Evolutionary conservation across 2,329 filamentous ascomycete genomes (phyloP).

Genomic region (Diaporthe sp.): DNA sequence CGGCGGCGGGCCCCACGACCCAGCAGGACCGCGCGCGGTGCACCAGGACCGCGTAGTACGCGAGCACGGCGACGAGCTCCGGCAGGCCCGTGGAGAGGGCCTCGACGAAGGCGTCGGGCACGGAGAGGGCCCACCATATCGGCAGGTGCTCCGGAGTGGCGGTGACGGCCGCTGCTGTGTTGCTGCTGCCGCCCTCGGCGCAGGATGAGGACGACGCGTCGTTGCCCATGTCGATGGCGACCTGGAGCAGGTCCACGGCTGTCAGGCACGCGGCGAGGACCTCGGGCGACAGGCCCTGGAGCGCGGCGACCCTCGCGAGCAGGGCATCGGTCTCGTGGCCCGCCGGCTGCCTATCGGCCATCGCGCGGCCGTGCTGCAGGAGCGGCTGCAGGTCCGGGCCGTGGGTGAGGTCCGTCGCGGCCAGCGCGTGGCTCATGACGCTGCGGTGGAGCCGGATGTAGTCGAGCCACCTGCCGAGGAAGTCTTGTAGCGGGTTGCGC

Average conservation of each 20-base stretch:
- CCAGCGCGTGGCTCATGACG: conserved; percentile 52
- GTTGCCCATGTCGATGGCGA: conserved; percentile 3
- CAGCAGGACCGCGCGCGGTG: conserved; percentile 11
- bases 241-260: conserved; percentile 21
- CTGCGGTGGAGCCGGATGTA: conserved; percentile 58
- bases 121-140: conserved; percentile 22
- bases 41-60: conserved; percentile 27
- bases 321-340: conserved; percentile 22
- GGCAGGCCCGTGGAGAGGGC: conserved; percentile 17
- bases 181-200: not conserved
- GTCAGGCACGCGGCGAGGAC: conserved; percentile 14
- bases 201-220: not conserved
- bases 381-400: conserved; percentile 50
- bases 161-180: no score
- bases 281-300: conserved; percentile 22
- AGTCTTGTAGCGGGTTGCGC: conserved; percentile 39
- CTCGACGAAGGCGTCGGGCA: conserved; percentile 11
- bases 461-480: conserved; percentile 55
- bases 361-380: conserved; percentile 4
- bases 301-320: not conserved
- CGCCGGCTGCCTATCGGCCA: not conserved
- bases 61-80: conserved; percentile 19
- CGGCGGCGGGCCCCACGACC: conserved; percentile 10
- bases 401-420: conserved; percentile 50
- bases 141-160: not conserved